A percentile compares a stretch with the other conserved stretches of the same genome.
Conservation (phyloP, 352 stramenopile species). For the Thraustochytrium striatum region DNA sequence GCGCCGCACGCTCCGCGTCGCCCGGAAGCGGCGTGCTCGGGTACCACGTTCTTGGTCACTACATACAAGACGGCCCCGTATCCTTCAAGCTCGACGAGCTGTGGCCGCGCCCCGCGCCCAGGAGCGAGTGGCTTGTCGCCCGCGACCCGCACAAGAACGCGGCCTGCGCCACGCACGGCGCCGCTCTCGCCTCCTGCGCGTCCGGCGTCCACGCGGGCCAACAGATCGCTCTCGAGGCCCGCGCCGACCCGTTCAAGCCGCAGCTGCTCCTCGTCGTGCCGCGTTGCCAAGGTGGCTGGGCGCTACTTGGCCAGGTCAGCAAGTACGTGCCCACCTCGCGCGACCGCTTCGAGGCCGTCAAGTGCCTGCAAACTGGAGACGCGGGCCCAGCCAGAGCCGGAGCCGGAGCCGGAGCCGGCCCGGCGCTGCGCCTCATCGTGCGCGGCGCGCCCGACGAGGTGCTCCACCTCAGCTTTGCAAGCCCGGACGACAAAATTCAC, state of each 20-base stretch:
- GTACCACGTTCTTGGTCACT: slow-evolving; percentile 14
- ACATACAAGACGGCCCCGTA: slow-evolving; percentile 51
- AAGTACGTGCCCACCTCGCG: not conserved
- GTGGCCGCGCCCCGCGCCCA: not conserved
- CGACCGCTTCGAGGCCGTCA: not conserved
- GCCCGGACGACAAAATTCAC: too few species aligned
- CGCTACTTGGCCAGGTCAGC: not conserved
- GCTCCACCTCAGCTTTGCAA: too few species aligned
- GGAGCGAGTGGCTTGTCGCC: not conserved
- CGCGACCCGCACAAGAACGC: not conserved
- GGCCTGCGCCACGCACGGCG: not conserved
- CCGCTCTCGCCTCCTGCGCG: not conserved
- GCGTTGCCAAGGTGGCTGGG: not conserved
- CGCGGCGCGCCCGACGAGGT: too few species aligned
- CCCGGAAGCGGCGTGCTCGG: slow-evolving; percentile 22
- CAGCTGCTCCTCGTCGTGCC: not conserved
- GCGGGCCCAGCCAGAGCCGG: too few species aligned
- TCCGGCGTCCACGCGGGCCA: not conserved
- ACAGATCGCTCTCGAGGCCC: not conserved
- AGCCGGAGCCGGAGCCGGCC: too few species aligned
- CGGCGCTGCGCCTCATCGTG: too few species aligned
- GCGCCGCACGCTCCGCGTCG: not conserved
- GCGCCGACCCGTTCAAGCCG: not conserved
- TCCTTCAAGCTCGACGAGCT: slow-evolving; percentile 51
- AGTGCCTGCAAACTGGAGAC: too few species aligned